These are phyloP conservation scores for Sporothrix brasiliensis DNA, from an alignment of 2,329 filamentous ascomycete species.

Conservation along the genomic window DNA sequence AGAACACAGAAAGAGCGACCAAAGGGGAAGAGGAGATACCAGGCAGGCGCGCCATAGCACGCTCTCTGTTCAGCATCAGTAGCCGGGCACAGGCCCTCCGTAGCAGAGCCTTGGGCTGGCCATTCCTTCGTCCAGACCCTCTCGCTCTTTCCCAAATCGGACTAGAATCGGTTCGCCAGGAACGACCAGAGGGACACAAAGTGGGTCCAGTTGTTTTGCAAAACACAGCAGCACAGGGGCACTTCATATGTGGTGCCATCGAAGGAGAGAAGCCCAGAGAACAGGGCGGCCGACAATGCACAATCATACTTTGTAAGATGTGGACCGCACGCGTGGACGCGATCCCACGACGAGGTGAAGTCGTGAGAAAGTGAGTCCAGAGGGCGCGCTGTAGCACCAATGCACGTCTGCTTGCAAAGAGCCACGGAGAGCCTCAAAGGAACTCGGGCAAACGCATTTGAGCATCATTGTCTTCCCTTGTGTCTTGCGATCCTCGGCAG, in stretches of 20 bases:
- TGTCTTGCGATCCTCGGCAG: slow-evolving; percentile 5
- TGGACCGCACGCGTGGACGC: slow-evolving; percentile 9
- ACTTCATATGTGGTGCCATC: slow-evolving; percentile 17
- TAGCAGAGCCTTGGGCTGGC: not conserved
- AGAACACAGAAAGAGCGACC: slow-evolving; percentile 1
- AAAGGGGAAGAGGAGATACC: not conserved
- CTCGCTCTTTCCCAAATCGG: slow-evolving; percentile 26
- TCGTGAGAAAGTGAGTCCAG: not conserved
- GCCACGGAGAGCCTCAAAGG: not conserved
- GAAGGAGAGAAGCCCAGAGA: slow-evolving; percentile 21
- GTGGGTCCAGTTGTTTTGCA: slow-evolving; percentile 27
- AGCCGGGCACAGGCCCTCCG: slow-evolving; percentile 27
- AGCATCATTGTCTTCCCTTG: not conserved
- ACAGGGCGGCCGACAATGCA: not conserved
- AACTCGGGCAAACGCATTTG: not conserved
- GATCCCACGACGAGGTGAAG: slow-evolving; percentile 1
- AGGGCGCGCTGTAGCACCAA: slow-evolving; percentile 3
- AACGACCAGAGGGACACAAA: slow-evolving; percentile 10
- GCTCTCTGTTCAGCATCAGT: slow-evolving; percentile 7
- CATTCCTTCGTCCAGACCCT: slow-evolving; percentile 21
- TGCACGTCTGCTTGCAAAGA: not conserved
- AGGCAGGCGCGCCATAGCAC: slow-evolving; percentile 25
- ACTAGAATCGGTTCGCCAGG: not conserved
- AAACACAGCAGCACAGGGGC: slow-evolving; percentile 8
- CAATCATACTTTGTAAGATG: not conserved